Base-by-base conservation (phyloP, 2,329 filamentous ascomycete species). In the Clarireedia monteithiana region DNA sequence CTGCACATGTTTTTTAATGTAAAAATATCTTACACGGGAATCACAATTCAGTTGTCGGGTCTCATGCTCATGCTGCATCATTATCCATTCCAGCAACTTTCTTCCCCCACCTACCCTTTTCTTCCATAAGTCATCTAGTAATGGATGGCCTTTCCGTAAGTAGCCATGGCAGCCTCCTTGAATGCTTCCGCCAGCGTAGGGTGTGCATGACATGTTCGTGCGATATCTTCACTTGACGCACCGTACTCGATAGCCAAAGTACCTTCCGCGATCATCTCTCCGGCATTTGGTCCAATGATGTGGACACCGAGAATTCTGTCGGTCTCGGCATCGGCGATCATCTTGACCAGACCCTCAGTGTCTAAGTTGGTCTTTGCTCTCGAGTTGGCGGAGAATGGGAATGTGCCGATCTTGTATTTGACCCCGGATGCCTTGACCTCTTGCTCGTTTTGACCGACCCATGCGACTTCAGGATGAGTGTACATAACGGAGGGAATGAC, bases 401-500 rank as follows among this genome's bases (percentile, higher is more conserved):
- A 99, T 50, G 82, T 87, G 72, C 94, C 94, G 69, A 91, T 79
- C 69, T 89, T 89, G 84, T 96, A 99, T 70, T 94, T 90, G 68
- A 95, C 83, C 62, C 89, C 90, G 61, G 86, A 81, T 63, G 84
- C 84, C 82, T 97, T 96, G 63, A 99, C 80, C 66, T 99, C 94
- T 71, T 92, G 88, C 79, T 99, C 94, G 73, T 86, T 96, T 79
- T 96, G 91, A 58, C 94, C 94, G 48, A 99, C 94, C 94, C 94
- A 99, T 38, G 94, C 91, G 63, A 97, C 94, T 75, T 99, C 94
- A 36, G 94, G 94, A 77, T 96, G 87, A 10, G 94, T 97, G 83
- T 99, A 99, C 94, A 99, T 99, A 76, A 99, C 94, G 36, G 89
- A 94, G 63, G 94, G 94, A 70, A 99, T 99, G 73, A 88, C 89